These are phyloP conservation scores for Eremothecium cymbalariae DNA, from an alignment of 1,139 yeast species.

Conservation along the genomic window DNA sequence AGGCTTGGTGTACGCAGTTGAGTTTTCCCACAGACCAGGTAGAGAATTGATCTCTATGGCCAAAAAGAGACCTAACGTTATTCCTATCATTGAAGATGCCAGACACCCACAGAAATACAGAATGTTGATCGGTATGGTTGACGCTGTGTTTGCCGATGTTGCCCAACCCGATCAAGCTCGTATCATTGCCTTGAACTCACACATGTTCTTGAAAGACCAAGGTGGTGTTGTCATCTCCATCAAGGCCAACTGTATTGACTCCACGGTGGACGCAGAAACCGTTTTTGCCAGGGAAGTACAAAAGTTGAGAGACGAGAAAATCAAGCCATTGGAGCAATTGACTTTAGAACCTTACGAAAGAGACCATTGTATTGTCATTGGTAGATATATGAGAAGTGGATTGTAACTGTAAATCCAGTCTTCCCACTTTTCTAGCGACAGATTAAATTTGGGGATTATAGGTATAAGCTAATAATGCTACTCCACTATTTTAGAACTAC, in stretches of 20 bases:
- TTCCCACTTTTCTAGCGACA: conserved; percentile 3
- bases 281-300: conserved; percentile 99
- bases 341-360: conserved; percentile 99
- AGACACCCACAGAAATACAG: conserved; percentile 99
- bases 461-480: too few species aligned
- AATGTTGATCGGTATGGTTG: conserved; percentile 98
- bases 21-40: conserved; percentile 99
- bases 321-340: conserved; percentile 96
- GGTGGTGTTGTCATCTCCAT: conserved; percentile 98
- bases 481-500: too few species aligned
- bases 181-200: conserved; percentile 96
- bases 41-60: conserved; percentile 99
- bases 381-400: conserved; percentile 91
- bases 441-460: too few species aligned
- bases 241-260: conserved; percentile 99
- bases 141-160: conserved; percentile 97
- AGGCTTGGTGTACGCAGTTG: conserved; percentile 97
- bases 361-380: conserved; percentile 98
- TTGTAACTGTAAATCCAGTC: conserved; percentile 28
- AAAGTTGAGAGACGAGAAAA: conserved; percentile 96
- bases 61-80: conserved; percentile 98
- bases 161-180: conserved; percentile 99
- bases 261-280: conserved; percentile 98
- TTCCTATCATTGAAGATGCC: conserved; percentile 98
- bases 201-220: conserved; percentile 93